These are phyloP conservation scores for Laguncularia racemosa DNA, from an alignment of 345 rosid species.

Conservation along the genomic window DNA sequence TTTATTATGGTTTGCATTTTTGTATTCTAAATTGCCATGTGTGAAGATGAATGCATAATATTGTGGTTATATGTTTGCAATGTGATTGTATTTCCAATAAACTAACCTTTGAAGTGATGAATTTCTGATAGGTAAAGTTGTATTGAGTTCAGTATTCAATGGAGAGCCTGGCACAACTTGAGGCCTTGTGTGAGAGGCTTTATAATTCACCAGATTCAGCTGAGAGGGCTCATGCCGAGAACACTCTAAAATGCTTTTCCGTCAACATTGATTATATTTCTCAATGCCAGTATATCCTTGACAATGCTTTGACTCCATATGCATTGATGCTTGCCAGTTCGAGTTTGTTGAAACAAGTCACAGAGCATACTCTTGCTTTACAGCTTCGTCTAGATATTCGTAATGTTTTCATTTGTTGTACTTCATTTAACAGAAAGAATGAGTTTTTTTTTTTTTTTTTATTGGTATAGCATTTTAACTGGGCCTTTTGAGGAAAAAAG, in stretches of 20 bases:
- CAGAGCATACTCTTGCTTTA: conserved; percentile 81
- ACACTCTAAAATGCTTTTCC: conserved; percentile 83
- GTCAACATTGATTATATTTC: conserved; percentile 84
- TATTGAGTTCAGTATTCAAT: conserved; percentile 35
- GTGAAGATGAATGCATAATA: too few relatives aligned
- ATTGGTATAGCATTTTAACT: neutral
- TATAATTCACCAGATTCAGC: conserved; percentile 91
- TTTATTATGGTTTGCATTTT: too few relatives aligned
- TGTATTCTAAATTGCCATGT: too few relatives aligned
- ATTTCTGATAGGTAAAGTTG: neutral
- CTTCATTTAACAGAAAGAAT: conserved; percentile 2
- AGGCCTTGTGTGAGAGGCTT: conserved; percentile 92
- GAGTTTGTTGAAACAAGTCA: conserved; percentile 89
- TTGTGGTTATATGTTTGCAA: neutral
- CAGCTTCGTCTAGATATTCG: conserved; percentile 93
- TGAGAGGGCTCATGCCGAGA: conserved; percentile 91
- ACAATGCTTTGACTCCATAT: conserved; percentile 90
- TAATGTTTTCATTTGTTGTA: conserved; percentile 18
- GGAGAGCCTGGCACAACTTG: conserved; percentile 98
- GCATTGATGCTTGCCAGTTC: conserved; percentile 99
- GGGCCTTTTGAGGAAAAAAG: too few relatives aligned
- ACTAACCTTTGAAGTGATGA: neutral
- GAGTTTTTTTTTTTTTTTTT: neutral
- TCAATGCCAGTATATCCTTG: conserved; percentile 96
- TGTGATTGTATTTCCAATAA: neutral